Evolutionary conservation across 1,284 basidiomycete genomes (phyloP), one percentile per base, ranked within the genome.

Genomic region (Neolentinus lepideus): DNA sequence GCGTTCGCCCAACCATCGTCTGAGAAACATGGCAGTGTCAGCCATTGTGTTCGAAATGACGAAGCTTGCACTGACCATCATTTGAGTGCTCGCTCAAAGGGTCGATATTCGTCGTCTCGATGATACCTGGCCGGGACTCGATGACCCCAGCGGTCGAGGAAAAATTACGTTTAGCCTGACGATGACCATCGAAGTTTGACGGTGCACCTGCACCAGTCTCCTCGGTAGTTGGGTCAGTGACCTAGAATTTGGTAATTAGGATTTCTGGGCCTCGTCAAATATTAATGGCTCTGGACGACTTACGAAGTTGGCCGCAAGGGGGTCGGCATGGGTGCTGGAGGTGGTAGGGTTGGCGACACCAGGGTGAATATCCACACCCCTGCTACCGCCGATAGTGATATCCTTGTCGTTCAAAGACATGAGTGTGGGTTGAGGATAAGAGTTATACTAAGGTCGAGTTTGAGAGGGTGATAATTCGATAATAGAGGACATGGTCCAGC

Each of bases 61-160:
- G 10, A 31, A 51, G 35, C 25, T 35, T 38, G 10, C 22, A 59
- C 64, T 19, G 12, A 74, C 73, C 71, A 62, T 74, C 72, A 59
- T 73, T 75, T 3, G 74, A 74, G 57, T 72, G 70, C 55, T 78
- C 72, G 59, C 72, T 73, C 58, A 80, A 64, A 16, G 78, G 79
- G 56, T 77, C 77, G 55, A 81, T 78, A 58, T 80, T 70, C 14
- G 76, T 67, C 26, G 70, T 64, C 64, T 82, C 78, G 60, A 82
- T 79, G 60, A 81, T 78, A 16, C 78, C 77, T 6, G 78, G 76
- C 11, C 72, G 72, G n/a, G 71, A 75, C 63, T 81, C 79, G 51
- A 77, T 66, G 50, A 78, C 76, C 31, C 76, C 76, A 1, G 76
- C 71, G 2, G 69, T 67, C 56, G 72, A 56, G 54, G 67, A 73